Percentiles rank a stretch among this genome's conserved stretches.
phyloP scores from a whole-genome alignment of 192 early-diverging fungal genomes.

The Rhizoclosmatium globosum region DNA sequence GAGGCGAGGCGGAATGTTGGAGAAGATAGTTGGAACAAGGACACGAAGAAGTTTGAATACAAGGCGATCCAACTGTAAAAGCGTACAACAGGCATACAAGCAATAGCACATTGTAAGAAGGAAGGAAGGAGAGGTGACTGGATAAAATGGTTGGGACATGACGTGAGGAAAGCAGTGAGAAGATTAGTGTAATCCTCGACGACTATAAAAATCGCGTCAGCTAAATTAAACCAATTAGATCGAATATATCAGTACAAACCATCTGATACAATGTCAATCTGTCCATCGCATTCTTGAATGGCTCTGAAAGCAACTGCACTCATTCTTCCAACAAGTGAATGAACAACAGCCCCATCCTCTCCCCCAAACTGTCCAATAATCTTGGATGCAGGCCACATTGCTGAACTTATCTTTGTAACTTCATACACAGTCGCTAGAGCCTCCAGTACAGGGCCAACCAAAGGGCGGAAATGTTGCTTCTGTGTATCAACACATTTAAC shows the following conservation, averaged over 20 bases:
- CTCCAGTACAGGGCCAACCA: constrained; percentile 67
- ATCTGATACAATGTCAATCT: constrained; percentile 69
- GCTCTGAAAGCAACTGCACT: constrained; percentile 72
- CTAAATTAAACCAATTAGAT: constrained; percentile 1
- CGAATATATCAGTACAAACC: constrained; percentile 53
- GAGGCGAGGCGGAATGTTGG: background rate
- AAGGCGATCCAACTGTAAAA: constrained; percentile 41
- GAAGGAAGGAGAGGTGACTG: constrained; percentile 62
- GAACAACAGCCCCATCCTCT: constrained; percentile 56
- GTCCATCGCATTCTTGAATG: constrained; percentile 51
- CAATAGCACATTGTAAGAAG: constrained; percentile 70
- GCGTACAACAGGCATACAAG: constrained; percentile 55
- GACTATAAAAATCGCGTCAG: constrained; percentile 55
- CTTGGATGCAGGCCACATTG: constrained; percentile 82
- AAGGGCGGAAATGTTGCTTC: constrained; percentile 57
- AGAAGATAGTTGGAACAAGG: constrained; percentile 33
- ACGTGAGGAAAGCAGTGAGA: constrained; percentile 55
- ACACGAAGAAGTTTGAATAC: constrained; percentile 29
- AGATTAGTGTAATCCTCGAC: constrained; percentile 82
- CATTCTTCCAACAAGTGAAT: constrained; percentile 69
- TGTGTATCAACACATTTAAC: constrained; percentile 68
- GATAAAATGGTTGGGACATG: constrained; percentile 60
- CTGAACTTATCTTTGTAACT: constrained; percentile 68
- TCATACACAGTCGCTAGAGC: constrained; percentile 73
- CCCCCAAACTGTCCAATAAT: constrained; percentile 73